Evolutionary conservation across 306 rosid species (phyloP), one percentile per base, ranked within the genome.

Genomic region (Trifolium pratense): DNA sequence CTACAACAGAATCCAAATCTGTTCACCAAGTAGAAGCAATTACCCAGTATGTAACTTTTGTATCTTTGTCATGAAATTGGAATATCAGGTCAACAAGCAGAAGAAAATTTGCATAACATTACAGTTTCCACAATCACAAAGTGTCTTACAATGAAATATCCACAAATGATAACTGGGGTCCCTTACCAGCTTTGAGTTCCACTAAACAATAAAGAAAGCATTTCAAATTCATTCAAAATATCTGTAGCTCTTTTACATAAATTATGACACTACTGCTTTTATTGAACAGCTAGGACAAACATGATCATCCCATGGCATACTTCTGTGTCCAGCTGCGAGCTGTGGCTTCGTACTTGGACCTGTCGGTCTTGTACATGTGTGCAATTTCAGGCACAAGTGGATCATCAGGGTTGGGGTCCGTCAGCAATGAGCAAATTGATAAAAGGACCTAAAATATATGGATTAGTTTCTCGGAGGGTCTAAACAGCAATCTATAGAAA

Each of bases 261-360:
- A 73, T 80, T 66, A 80, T 52, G 82, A 78, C 55, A 79, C 53
- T 39, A 46, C 65, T 53, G 61, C 64, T 57, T 51, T 58, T 75
- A 63, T 53, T 65, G 34, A 61, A 74, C 72, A 60, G 84, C 80
- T 21, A 25, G 29, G 69, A 29, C 65, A 15, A 15, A 5, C n/a
- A 11, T 40, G 52, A 21, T 85, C 86, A 91, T 72, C 92, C 92
- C 96, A 91, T 87, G 71, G 96, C 92, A 23, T 91, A 89, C 86
- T 91, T 89, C 75, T 91, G 97, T n/a, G 95, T 81, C 95, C 97
- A 91, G 82, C 97, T 87, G 84, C 97, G 97, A 49, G 97, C 92
- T 3, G 95, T 91, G 51, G 92, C 68, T 77, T 91, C 97, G 40
- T 91, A 91, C 81, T 91, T 91, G 55, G 87, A 55, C 78, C 92